phyloP scores from a whole-genome alignment of 805 yeast species.

The Candida lessepsii region DNA sequence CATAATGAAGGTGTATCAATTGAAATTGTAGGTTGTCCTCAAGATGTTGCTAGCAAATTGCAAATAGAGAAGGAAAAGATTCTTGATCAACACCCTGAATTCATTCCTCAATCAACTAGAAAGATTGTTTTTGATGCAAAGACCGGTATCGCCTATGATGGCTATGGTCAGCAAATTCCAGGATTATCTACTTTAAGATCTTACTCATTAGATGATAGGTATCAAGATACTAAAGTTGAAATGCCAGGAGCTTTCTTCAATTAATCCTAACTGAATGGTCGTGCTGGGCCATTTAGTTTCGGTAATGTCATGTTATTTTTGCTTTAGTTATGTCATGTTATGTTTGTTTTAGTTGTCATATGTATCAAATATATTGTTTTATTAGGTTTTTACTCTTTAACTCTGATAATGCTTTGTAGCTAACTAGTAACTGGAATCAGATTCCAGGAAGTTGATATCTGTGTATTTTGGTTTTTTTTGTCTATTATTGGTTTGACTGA shows the following conservation, averaged over 20 bases:
- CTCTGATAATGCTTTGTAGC: no score
- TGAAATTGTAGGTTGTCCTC: slow-evolving; percentile 18
- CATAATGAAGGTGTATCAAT: slow-evolving; percentile 9
- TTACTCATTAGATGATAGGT: slow-evolving; percentile 13
- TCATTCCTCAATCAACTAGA: slow-evolving; percentile 14
- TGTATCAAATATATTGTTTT: no score
- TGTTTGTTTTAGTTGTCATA: not conserved
- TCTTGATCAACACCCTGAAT: slow-evolving; percentile 13
- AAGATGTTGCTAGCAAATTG: slow-evolving; percentile 9
- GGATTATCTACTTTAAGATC: slow-evolving; percentile 15
- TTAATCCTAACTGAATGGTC: slow-evolving; percentile 2
- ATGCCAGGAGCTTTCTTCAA: slow-evolving; percentile 19
- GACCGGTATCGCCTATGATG: slow-evolving; percentile 18
- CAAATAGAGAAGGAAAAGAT: slow-evolving; percentile 11
- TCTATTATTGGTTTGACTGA: no score
- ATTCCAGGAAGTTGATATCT: no score
- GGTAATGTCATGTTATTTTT: not conserved
- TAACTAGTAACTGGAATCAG: no score
- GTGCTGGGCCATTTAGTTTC: no score
- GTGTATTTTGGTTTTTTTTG: no score
- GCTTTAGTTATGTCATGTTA: not conserved
- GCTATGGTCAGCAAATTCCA: slow-evolving; percentile 15
- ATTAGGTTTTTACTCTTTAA: no score
- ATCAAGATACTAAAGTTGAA: slow-evolving; percentile 6
- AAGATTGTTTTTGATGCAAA: slow-evolving; percentile 18